Evolutionary conservation across 371 early-diverging fungal genomes (phyloP), one percentile per base, ranked within the genome.

Genomic region (Fennellomyces sp.): DNA sequence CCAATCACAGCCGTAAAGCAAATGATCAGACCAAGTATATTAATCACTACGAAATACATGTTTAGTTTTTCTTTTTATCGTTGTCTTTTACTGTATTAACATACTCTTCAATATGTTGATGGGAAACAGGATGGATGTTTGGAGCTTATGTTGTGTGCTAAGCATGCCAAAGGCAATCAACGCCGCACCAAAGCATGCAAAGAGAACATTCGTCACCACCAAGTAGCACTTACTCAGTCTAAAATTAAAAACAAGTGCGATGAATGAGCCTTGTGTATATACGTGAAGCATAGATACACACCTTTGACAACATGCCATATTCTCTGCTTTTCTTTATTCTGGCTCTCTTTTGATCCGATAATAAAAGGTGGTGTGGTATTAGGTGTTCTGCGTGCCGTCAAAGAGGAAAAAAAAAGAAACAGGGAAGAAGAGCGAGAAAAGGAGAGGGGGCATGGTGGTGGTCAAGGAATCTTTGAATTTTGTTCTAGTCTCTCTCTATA

Each of bases 271-370:
- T 10, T 23, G 54, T 33, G 35, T 33, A 23, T 25, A 41, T 10
- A 57, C 1, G 25, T 1, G 8, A 39, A 3, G 2, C 5, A 21
- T 33, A 12, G 10, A 12, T 15, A 50, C 29, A 35, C 52, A 77
- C 78, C 74, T 70, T 69, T 74, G 72, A 74, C 78, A 77, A 63
- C 78, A 77, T 39, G 66, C 28, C 78, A 77, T 77, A 23, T 39
- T 52, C n/a, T 45, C 45, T 33, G 13, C 35, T 33, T 33, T 33
- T 33, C 13, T 33, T 33, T 33, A 8, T 33, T 33, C 35, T 33
- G 35, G 8, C 13, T 33, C 8, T 45, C 21, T 23, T 21, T 52
- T 61, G 29, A 42, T 30, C 7, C n/a, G 27, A 12, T 27, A 52
- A 8, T 21, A 52, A 52, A 5, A 52, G 49, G 33, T 42, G 38